Evolutionary conservation across 2,329 filamentous ascomycete genomes (phyloP), one percentile per base, ranked within the genome.

Genomic region (Lachnellula willkommii): DNA sequence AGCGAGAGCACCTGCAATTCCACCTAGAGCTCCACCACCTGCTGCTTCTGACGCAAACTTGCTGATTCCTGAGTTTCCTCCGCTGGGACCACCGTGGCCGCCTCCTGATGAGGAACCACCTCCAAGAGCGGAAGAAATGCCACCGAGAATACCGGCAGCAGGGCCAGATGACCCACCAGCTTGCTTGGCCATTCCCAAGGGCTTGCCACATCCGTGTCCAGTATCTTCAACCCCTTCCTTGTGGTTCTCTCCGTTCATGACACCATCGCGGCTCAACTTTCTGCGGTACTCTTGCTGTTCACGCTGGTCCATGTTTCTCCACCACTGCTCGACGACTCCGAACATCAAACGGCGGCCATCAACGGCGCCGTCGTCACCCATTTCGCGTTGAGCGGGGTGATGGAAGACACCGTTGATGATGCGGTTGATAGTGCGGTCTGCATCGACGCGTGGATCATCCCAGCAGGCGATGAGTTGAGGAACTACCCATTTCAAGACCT

Each of bases 391-490:
- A 48, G 90, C 90, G 2, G 92, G 93, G 72, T 96, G 92, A 67
- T 96, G 90, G 71, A 96, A 83, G 37, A 96, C 85, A 58, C 90
- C 91, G 49, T 82, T 74, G 67, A 95, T 84, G 71, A 96, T 92
- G 59, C 87, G 84, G 68, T 86, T 82, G 62, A 94, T 77, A 2
- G 86, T 84, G 55, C 83, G 79, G 59, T 89, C 78, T 42, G 90
- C 74, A 65, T 95, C 88, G 55, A 79, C 76, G 54, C 74, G 69
- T 42, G 93, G 84, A 62, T 96, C 80, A 66, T 96, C 92, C 84
- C 92, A 95, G 65, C 87, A 89, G 37, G 88, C 77, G 75, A 96
- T 94, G 59, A 96, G 75, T 71, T 95, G 90, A 8, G 93, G 93
- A 14, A 96, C 90, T 22, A 87, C 87, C 90, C 91, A 96, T 55